Evolutionary conservation across 805 yeast species (phyloP).

Genomic region (Wickerhamiella alocasiicola): DNA sequence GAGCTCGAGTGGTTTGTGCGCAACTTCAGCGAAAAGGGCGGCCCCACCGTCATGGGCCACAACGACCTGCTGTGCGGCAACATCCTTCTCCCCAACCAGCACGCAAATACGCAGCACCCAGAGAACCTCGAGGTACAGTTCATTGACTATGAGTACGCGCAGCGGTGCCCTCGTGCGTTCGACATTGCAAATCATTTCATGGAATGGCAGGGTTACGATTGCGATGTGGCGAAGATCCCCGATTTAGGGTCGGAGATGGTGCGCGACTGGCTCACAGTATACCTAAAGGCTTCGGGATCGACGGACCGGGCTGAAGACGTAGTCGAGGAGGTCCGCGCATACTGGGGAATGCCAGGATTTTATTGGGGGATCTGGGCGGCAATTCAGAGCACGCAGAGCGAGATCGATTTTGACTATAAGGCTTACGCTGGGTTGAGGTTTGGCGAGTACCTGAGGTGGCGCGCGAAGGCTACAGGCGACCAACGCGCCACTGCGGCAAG

Average conservation of each 20-base stretch:
- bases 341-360: conserved; percentile 71
- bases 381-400: conserved; percentile 55
- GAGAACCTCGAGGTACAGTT: conserved; percentile 31
- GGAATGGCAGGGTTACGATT: conserved; percentile 75
- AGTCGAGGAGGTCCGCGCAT: conserved; percentile 43
- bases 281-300: conserved; percentile 31
- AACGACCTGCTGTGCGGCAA: conserved; percentile 68
- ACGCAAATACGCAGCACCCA: conserved; percentile 1
- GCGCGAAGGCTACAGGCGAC: too few relatives aligned
- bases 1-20: conserved; percentile 47
- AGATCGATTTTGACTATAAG: conserved; percentile 60
- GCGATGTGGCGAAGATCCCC: conserved; percentile 50
- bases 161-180: conserved; percentile 60
- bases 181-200: conserved; percentile 65
- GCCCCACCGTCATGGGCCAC: conserved; percentile 46
- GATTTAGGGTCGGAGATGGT: conserved; percentile 32
- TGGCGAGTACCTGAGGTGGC: conserved; percentile 62
- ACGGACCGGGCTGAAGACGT: conserved; percentile 28
- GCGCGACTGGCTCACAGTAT: conserved; percentile 47
- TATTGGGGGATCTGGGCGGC: conserved; percentile 82
- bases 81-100: conserved; percentile 40
- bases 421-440: conserved; percentile 47
- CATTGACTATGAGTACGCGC: conserved; percentile 62
- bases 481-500: too few relatives aligned
- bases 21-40: conserved; percentile 35